Conservation (phyloP, 805 yeast species). For the Lipomyces kockii region DNA sequence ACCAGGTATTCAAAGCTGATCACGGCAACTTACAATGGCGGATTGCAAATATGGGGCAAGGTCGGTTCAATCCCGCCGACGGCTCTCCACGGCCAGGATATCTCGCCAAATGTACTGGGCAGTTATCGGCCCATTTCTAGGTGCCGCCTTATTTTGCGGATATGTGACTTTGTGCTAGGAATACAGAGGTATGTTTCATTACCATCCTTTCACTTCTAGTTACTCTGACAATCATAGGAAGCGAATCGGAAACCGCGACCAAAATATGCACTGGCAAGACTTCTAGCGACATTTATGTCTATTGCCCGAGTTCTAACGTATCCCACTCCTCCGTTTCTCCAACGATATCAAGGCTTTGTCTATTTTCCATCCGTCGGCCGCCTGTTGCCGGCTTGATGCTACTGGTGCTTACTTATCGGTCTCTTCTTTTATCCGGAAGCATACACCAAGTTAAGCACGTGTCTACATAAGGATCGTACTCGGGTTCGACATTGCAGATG, state of each 20-base stretch:
- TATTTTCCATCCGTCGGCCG: slow-evolving; percentile 32
- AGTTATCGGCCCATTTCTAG: slow-evolving; percentile 38
- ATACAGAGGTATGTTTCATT: slow-evolving; percentile 13
- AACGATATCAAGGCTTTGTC: slow-evolving; percentile 4
- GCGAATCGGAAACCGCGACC: slow-evolving; percentile 20
- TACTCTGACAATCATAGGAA: slow-evolving; percentile 6
- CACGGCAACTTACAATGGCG: background rate
- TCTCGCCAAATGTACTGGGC: slow-evolving; percentile 40
- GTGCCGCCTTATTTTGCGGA: no score
- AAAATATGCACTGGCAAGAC: no score
- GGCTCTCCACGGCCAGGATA: slow-evolving; percentile 41
- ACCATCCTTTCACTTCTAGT: background rate
- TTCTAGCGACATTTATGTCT: slow-evolving; percentile 22
- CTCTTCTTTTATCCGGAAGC: slow-evolving; percentile 38
- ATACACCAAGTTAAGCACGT: no score
- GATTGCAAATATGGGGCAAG: slow-evolving; percentile 31
- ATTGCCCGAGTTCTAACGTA: slow-evolving; percentile 22
- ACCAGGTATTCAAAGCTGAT: background rate
- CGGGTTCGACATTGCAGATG: slow-evolving; percentile 38
- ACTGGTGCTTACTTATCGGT: slow-evolving; percentile 35
- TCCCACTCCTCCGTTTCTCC: slow-evolving; percentile 16
- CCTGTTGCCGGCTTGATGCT: slow-evolving; percentile 18
- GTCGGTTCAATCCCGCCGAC: slow-evolving; percentile 32
- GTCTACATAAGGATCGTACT: slow-evolving; percentile 38
- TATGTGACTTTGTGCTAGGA: slow-evolving; percentile 10